A percentile compares a stretch with the other conserved stretches of the same genome.
Evolutionary conservation across 139 green algal species (phyloP).

Genomic region (Pseudopediastrum boryanum): DNA sequence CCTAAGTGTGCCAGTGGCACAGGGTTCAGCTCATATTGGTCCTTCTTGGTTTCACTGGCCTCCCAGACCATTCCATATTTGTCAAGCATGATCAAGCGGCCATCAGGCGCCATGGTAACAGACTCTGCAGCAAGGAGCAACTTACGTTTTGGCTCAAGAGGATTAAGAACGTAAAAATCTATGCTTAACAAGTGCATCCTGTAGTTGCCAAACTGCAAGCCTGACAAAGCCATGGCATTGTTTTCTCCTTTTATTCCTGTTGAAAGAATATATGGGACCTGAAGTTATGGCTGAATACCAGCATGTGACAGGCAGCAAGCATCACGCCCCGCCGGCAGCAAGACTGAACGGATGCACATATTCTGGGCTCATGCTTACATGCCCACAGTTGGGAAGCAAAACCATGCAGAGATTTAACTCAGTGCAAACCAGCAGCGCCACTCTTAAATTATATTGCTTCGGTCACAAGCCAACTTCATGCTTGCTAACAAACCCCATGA

Average conservation of each 20-base stretch:
- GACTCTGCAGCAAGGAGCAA: conserved; percentile 14
- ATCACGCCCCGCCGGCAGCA: too few relatives aligned
- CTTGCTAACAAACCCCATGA: too few relatives aligned
- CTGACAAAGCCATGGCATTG: not conserved
- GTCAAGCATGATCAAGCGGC: conserved; percentile 20
- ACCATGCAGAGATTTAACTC: too few relatives aligned
- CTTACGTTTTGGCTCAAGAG: too few relatives aligned
- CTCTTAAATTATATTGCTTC: too few relatives aligned
- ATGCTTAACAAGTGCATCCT: not conserved
- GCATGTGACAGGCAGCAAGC: not conserved
- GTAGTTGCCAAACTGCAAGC: not conserved
- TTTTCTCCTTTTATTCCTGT: not conserved
- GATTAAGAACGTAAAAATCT: not conserved
- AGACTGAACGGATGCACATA: too few relatives aligned
- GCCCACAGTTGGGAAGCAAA: too few relatives aligned
- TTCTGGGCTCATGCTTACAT: too few relatives aligned
- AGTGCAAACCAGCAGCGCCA: too few relatives aligned
- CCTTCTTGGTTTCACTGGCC: conserved; percentile 9
- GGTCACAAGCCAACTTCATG: too few relatives aligned
- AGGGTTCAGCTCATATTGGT: conserved; percentile 13
- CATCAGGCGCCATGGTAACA: conserved; percentile 28
- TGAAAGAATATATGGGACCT: not conserved
- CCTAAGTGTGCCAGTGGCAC: conserved; percentile 20
- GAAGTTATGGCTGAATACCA: not conserved
- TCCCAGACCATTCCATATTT: conserved; percentile 29